A percentile compares a stretch with the other conserved stretches of the same genome.
Conservation (phyloP, 345 rosid genomes). For the Litchi chinensis region DNA sequence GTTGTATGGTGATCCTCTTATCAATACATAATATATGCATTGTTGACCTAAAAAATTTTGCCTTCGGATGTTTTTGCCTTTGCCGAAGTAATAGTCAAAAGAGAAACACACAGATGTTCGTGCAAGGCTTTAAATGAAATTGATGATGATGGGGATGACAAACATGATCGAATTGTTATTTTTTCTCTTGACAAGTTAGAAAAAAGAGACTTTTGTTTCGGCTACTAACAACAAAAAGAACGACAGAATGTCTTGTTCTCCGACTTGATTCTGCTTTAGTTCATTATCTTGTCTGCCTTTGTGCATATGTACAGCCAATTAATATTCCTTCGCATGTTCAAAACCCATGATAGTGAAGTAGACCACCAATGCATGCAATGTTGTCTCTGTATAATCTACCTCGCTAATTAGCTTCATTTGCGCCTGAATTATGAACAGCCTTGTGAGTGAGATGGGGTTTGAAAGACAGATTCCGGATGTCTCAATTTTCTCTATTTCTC, state of each 20-base stretch:
- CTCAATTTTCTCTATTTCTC: no score
- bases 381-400: neutral
- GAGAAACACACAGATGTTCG: neutral
- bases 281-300: conserved; percentile 10
- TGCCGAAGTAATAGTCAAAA: neutral
- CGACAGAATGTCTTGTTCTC: neutral
- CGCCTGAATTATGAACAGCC: neutral
- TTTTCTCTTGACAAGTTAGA: neutral
- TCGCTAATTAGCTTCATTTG: neutral
- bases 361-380: neutral
- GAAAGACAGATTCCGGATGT: neutral
- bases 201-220: neutral
- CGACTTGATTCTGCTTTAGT: neutral
- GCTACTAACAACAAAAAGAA: neutral
- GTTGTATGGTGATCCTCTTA: no score
- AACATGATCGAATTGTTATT: neutral
- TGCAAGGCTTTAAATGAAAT: neutral
- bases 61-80: neutral
- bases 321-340: neutral
- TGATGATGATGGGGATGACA: neutral
- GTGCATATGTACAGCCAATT: neutral
- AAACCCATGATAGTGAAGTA: neutral
- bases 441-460: neutral
- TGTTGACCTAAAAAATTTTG: no score
- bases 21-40: no score